Percentiles rank a stretch among this genome's conserved stretches.
phyloP scores from a whole-genome alignment of 352 stramenopile species.

The Blastocystis sp. region DNA sequence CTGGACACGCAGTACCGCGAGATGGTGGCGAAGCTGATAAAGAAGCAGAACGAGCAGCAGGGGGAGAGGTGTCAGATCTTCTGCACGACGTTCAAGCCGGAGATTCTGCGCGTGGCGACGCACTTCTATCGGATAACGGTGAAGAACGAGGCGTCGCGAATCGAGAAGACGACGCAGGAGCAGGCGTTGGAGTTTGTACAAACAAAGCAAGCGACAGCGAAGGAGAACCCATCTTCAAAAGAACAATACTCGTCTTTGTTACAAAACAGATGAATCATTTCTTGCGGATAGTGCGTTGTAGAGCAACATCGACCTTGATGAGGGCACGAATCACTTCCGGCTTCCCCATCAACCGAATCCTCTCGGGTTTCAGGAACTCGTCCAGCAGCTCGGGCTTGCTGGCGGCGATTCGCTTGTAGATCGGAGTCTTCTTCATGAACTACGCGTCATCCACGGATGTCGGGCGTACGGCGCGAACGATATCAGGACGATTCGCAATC shows the following conservation, averaged over 20 bases:
- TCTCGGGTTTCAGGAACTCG: slow-evolving; percentile 49
- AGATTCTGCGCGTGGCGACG: slow-evolving; percentile 95
- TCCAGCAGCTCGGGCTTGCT: slow-evolving; percentile 33
- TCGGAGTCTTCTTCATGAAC: slow-evolving; percentile 51
- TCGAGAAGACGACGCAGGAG: slow-evolving; percentile 90
- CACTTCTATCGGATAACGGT: slow-evolving; percentile 97
- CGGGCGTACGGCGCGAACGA: slow-evolving; percentile 5
- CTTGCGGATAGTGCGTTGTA: background rate
- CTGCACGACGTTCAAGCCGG: slow-evolving; percentile 97
- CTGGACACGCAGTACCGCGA: slow-evolving; percentile 97
- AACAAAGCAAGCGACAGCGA: slow-evolving; percentile 75
- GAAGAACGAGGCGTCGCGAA: slow-evolving; percentile 96
- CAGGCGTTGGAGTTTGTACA: slow-evolving; percentile 94
- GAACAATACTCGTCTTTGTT: background rate
- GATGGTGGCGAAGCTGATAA: slow-evolving; percentile 93
- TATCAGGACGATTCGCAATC: slow-evolving; percentile 53
- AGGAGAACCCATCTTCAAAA: slow-evolving; percentile 74
- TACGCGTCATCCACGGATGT: background rate
- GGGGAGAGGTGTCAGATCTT: slow-evolving; percentile 99
- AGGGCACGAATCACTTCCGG: slow-evolving; percentile 57
- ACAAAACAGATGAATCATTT: background rate
- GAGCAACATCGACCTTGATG: slow-evolving; percentile 27
- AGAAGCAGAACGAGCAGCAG: slow-evolving; percentile 90
- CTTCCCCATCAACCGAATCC: slow-evolving; percentile 23
- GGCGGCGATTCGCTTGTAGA: slow-evolving; percentile 46